Evolutionary conservation across 257 asterid species (phyloP), one percentile per base, ranked within the genome.

Genomic region (Galeopsis tetrahit): DNA sequence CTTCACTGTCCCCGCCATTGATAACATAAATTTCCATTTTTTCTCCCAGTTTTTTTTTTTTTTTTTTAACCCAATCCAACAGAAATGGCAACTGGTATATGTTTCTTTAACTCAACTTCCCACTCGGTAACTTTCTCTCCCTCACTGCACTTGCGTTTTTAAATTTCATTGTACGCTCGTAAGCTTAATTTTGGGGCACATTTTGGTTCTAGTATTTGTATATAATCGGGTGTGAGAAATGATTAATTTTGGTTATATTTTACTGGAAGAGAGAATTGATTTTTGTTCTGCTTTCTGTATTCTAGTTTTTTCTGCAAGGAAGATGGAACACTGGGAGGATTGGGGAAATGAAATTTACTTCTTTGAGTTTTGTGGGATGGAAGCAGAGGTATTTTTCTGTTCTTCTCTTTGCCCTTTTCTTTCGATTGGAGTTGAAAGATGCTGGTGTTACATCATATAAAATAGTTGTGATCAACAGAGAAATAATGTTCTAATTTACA

Each of bases 331-430:
- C 43, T 65, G 68, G 64, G 78, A 83, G 70, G 69, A 70, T 78
- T 44, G 79, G 74, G 32, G 76, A 75, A 32, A 66, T 68, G 65
- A 77, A 71, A 52, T 58, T 69, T 75, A 31, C 77, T 53, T 79
- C 83, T 4, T 8, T 80, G 75, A 64, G 70, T 76, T 60, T 82
- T 61, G 64, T 66, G 42, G 82, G 80, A 71, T 80, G 80, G 80
- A 80, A 80, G 67, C 83, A 75, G 81, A 82, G 93, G 93, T 90
- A 75, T 43, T 69, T 7, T 43, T 65, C 15, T 35, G 10, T 57
- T 44, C 31, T 40, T 7, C n/a, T 15, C 39, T 66, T 66, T 53
- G 10, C 6, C 7, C 13, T 55, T 11, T 32, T 2, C 3, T 10
- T 38, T 40, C 0, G 31, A 7, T 14, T n/a, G n/a, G n/a, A 43